Evolutionary conservation across 1,284 basidiomycete species (phyloP).

Genomic region (Apiotrichum gracile): DNA sequence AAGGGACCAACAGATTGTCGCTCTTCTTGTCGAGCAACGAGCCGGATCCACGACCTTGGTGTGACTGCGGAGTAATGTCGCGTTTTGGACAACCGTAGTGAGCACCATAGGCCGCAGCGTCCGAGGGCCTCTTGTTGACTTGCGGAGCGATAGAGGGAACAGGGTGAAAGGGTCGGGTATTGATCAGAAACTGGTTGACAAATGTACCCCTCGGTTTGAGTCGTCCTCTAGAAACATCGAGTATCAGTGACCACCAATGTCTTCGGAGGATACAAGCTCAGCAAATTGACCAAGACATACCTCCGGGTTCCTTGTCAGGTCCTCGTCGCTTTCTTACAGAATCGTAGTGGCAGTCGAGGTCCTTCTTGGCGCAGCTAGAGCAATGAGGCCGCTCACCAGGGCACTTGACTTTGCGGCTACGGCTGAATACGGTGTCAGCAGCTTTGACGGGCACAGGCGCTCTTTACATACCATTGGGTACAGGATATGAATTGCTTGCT

Average conservation of each 20-base stretch:
- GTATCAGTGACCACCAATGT: background rate
- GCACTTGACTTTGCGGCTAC: slow-evolving; percentile 20
- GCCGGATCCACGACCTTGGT: no score
- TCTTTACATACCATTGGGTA: slow-evolving; percentile 5
- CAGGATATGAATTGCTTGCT: slow-evolving; percentile 12
- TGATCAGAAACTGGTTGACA: background rate
- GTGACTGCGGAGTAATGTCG: no score
- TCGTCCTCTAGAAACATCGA: background rate
- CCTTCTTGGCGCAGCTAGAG: slow-evolving; percentile 15
- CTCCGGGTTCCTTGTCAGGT: slow-evolving; percentile 23
- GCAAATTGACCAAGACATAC: slow-evolving; percentile 8
- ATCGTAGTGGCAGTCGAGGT: slow-evolving; percentile 16
- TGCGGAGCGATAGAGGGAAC: no score
- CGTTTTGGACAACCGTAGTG: no score
- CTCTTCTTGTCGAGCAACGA: no score
- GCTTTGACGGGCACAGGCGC: background rate
- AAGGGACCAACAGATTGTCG: background rate
- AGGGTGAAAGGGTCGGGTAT: background rate
- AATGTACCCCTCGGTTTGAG: slow-evolving; percentile 8
- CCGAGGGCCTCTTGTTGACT: no score
- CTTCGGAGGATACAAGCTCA: background rate
- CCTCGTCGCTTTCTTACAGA: slow-evolving; percentile 13
- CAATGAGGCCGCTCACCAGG: slow-evolving; percentile 16
- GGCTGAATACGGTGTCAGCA: slow-evolving; percentile 2
- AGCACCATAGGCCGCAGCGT: no score